Evolutionary conservation across 192 early-diverging fungal species (phyloP), one percentile per base, ranked within the genome.

Genomic region (Backusella morwellensis): DNA sequence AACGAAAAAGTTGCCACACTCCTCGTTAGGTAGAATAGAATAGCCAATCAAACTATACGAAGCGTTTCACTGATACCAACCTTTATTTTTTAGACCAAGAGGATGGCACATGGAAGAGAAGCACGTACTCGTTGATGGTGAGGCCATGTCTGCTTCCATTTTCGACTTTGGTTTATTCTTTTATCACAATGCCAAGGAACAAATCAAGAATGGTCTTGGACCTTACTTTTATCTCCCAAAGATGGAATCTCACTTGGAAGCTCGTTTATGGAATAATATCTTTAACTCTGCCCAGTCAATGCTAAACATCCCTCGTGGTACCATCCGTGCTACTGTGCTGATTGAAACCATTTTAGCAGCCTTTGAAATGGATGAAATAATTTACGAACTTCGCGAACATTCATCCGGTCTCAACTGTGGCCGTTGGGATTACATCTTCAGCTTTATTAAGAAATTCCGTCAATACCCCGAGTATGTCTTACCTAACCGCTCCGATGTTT

Each of bases 351-450:
- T 98, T 82, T 83, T 96, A 66, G 97, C 94, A 4, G 92, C 96
- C 34, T 98, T 96, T 86, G 95, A 98, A 88, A 98, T 98, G 97
- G 97, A 98, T 75, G 97, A 98, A 87, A 97, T 98, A 81, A 98
- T 98, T 85, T 98, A 95, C 80, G 97, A 98, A 90, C 89, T 98
- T 68, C 95, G 97, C 83, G 93, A 98, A 26, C 97, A 98, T 88
- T 98, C 97, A 42, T 92, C 96, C 42, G 97, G 97, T 17, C 90
- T 98, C 66, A 98, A 98, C 95, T 98, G 97, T 89, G 97, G 97
- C 41, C 91, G 97, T 44, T 98, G 97, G 97, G 97, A 98, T 85
- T 98, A 98, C 88, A 98, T 98, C 85, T 98, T 98, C 82, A 95
- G 94, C 6, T 92, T 95, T 75, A 98, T 98, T 88, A 98, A 98